Percentiles rank a stretch among this genome's conserved stretches.
These are phyloP conservation scores for Chlorella sp. DNA, from an alignment of 139 green algal genomes.

Conservation along the genomic window DNA sequence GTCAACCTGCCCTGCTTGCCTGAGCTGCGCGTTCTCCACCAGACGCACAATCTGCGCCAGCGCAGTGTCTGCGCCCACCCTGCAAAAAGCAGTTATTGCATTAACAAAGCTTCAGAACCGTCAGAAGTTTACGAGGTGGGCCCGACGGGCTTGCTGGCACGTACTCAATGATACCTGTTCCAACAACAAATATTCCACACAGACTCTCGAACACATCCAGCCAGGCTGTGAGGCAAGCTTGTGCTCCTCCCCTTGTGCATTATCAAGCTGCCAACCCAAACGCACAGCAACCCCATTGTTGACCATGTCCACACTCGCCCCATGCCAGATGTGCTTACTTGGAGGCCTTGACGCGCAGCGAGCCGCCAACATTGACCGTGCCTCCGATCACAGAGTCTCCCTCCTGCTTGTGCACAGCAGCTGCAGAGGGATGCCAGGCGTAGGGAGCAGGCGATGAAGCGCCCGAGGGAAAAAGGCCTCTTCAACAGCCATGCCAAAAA, in stretches of 20 bases:
- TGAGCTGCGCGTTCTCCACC: slow-evolving; percentile 94
- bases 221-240: no score
- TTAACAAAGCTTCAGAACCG: no score
- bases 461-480: background rate
- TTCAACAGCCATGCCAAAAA: background rate
- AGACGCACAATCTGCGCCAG: slow-evolving; percentile 95
- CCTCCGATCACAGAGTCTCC: slow-evolving; percentile 87
- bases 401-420: slow-evolving; percentile 75
- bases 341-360: slow-evolving; percentile 60
- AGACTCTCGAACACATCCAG: no score
- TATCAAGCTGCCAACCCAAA: background rate
- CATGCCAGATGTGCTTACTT: slow-evolving; percentile 12
- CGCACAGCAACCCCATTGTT: background rate
- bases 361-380: slow-evolving; percentile 87
- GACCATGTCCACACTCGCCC: background rate
- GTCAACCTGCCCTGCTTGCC: background rate
- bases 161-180: no score
- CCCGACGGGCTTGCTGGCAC: no score
- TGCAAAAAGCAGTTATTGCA: slow-evolving; percentile 59
- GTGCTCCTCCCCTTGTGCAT: background rate
- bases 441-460: background rate
- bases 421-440: background rate
- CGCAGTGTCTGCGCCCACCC: slow-evolving; percentile 84
- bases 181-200: no score
- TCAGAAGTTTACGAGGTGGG: no score